phyloP scores from a whole-genome alignment of 2,329 filamentous ascomycete species.

The Sporothrix schenckii region DNA sequence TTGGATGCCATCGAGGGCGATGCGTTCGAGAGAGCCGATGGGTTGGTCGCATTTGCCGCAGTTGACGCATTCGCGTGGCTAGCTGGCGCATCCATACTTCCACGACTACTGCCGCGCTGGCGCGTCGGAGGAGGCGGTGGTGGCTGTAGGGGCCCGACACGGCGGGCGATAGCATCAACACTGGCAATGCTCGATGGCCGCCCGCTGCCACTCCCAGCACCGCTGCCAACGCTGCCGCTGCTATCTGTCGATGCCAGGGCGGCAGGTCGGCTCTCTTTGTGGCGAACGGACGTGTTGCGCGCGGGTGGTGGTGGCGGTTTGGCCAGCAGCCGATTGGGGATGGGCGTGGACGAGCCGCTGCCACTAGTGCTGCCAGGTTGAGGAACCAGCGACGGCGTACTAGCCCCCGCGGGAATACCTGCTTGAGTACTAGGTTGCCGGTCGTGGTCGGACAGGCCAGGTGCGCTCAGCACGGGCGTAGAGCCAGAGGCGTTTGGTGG shows the following conservation, averaged over 20 bases:
- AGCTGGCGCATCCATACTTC: conserved; percentile 46
- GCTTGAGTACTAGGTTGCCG: conserved; percentile 10
- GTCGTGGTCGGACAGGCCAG: conserved; percentile 26
- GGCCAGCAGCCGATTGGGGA: conserved; percentile 26
- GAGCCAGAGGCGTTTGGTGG: not conserved
- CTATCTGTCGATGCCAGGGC: conserved; percentile 37
- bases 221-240: conserved; percentile 35
- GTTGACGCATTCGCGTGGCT: not conserved
- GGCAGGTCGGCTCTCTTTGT: conserved; percentile 33
- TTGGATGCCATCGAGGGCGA: conserved; percentile 31
- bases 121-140: conserved; percentile 57
- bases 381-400: conserved; percentile 22
- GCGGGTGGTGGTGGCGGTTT: conserved; percentile 45
- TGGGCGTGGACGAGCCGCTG: conserved; percentile 13
- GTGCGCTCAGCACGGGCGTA: conserved; percentile 14
- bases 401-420: not conserved
- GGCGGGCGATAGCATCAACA: conserved; percentile 45
- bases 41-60: not conserved
- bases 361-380: conserved; percentile 34
- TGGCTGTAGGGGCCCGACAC: conserved; percentile 36
- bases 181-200: conserved; percentile 51
- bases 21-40: not conserved
- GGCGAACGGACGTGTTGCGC: conserved; percentile 41
- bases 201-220: conserved; percentile 38
- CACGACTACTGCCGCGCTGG: conserved; percentile 52